Evolutionary conservation across 306 rosid genomes (phyloP).

Genomic region (Acacia melanoxylon): DNA sequence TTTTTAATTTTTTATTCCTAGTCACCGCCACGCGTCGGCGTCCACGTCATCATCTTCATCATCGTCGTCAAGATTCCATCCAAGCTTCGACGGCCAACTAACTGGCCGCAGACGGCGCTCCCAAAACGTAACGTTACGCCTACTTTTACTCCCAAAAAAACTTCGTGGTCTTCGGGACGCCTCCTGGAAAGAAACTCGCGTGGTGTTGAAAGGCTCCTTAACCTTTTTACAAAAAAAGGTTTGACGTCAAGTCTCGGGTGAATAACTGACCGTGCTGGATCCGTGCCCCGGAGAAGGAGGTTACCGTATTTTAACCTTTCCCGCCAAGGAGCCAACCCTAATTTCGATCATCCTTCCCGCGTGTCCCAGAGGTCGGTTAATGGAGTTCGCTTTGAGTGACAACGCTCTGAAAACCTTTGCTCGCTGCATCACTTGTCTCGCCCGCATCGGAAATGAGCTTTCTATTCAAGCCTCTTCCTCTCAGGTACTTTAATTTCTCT

Average conservation of each 20-base stretch:
- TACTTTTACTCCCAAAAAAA: too few species aligned
- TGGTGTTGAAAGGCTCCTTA: too few species aligned
- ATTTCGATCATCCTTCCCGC: not conserved
- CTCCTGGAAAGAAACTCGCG: too few species aligned
- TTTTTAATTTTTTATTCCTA: too few species aligned
- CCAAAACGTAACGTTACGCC: too few species aligned
- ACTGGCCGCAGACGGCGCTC: too few species aligned
- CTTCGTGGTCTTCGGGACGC: too few species aligned
- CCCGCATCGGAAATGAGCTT: constrained; percentile 89
- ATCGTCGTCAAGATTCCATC: too few species aligned
- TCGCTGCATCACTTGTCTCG: constrained; percentile 88
- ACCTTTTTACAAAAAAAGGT: too few species aligned
- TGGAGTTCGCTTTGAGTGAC: constrained; percentile 76
- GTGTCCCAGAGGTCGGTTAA: not conserved
- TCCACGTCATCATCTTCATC: too few species aligned
- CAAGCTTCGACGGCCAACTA: too few species aligned
- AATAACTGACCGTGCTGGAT: not conserved
- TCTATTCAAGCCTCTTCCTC: constrained; percentile 82
- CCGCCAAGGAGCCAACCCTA: constrained; percentile 42
- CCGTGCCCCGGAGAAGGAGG: not conserved
- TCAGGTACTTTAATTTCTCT: constrained; percentile 48
- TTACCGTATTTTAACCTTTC: constrained; percentile 5
- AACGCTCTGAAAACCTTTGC: constrained; percentile 79
- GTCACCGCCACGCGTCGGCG: too few species aligned
- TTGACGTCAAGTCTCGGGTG: not conserved